These are phyloP conservation scores for Pyricularia pennisetigena DNA, from an alignment of 2,329 filamentous ascomycete genomes.

Conservation along the genomic window DNA sequence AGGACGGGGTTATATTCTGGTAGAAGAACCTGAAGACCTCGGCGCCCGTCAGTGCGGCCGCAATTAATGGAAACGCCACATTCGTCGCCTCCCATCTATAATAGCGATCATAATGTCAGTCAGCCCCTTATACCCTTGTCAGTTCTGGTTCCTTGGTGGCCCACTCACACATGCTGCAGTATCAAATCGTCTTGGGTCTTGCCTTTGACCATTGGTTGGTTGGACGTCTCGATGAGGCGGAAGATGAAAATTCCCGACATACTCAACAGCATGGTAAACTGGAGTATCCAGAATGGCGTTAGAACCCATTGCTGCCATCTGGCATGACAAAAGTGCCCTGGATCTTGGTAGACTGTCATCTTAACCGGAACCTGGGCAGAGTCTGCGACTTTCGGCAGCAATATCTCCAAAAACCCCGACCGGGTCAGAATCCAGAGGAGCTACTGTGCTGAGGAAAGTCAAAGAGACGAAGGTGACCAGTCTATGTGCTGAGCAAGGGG, in stretches of 20 bases:
- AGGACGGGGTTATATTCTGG: constrained; percentile 42
- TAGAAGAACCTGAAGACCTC: constrained; percentile 29
- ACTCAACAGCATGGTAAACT: constrained; percentile 32
- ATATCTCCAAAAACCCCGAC: not conserved
- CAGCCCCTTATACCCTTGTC: not conserved
- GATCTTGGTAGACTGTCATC: constrained; percentile 29
- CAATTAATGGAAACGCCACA: constrained; percentile 35
- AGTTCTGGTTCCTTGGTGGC: not conserved
- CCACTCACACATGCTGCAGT: constrained; percentile 41
- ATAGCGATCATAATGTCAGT: not conserved
- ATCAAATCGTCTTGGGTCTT: constrained; percentile 27
- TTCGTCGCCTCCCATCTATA: constrained; percentile 44
- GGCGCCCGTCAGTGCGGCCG: constrained; percentile 33
- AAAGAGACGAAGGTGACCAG: not conserved
- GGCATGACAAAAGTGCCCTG: constrained; percentile 41
- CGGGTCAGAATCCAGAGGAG: not conserved
- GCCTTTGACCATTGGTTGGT: constrained; percentile 29
- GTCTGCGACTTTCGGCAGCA: not conserved
- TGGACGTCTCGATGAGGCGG: constrained; percentile 36
- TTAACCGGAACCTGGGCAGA: not conserved
- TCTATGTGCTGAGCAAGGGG: not conserved
- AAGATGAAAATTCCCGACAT: constrained; percentile 44
- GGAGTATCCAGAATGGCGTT: constrained; percentile 38
- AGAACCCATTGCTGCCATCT: constrained; percentile 39
- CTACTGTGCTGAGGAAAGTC: not conserved